Conservation (phyloP, 2,329 filamentous ascomycete genomes). For the Fusarium scirpi region DNA sequence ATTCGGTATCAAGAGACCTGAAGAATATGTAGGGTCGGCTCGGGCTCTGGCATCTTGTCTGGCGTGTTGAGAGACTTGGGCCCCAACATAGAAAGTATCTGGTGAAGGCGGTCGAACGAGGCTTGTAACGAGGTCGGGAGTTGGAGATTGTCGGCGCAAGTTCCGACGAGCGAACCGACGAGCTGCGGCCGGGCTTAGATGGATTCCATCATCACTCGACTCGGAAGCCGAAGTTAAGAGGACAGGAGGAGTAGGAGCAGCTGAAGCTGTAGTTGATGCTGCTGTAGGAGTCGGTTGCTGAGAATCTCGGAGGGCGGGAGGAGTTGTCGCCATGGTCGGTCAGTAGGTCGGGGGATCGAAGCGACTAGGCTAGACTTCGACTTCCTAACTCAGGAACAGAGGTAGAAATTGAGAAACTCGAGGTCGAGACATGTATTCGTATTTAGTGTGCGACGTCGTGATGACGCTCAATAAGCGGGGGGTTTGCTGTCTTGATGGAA, state of each 20-base stretch:
- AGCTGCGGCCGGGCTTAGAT: slow-evolving; percentile 52
- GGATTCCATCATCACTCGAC: slow-evolving; percentile 54
- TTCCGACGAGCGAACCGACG: slow-evolving; percentile 54
- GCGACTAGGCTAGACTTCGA: slow-evolving; percentile 11
- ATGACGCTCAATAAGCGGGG: slow-evolving; percentile 36
- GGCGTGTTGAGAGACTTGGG: slow-evolving; percentile 44
- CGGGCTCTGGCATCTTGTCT: slow-evolving; percentile 36
- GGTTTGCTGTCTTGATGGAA: slow-evolving; percentile 17
- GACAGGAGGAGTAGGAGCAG: slow-evolving; percentile 2
- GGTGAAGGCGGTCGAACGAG: slow-evolving; percentile 55
- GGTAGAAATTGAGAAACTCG: slow-evolving; percentile 11
- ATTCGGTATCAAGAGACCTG: slow-evolving; percentile 39
- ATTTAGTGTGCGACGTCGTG: slow-evolving; percentile 30
- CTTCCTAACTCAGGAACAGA: not conserved
- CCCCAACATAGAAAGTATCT: slow-evolving; percentile 51
- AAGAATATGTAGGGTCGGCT: slow-evolving; percentile 23
- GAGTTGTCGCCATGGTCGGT: slow-evolving; percentile 41
- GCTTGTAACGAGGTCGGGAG: slow-evolving; percentile 56
- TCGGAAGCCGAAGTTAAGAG: slow-evolving; percentile 48
- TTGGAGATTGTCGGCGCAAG: slow-evolving; percentile 52
- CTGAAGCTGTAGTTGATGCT: slow-evolving; percentile 6
- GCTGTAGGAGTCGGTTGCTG: slow-evolving; percentile 28
- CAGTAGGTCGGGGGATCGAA: not conserved
- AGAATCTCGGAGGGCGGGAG: slow-evolving; percentile 23
- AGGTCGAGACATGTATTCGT: slow-evolving; percentile 33